Base-by-base conservation (phyloP, 129 eudicot species). In the Flaveria ramosissima region DNA sequence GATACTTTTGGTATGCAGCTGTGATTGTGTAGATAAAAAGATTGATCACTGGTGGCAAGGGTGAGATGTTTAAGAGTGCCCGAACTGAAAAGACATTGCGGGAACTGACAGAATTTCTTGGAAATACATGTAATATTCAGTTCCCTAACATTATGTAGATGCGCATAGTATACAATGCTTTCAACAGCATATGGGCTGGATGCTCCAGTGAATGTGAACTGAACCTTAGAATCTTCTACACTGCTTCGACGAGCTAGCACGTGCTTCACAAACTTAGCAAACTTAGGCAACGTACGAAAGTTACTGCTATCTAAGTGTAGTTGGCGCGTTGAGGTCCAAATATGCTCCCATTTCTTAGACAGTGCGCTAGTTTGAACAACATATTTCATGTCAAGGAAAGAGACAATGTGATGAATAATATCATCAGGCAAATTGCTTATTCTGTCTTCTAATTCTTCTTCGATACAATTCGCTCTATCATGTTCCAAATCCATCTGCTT, bases 361-460 rank as follows among this genome's bases (percentile, higher is more conserved):
- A 78, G 24, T 1, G 24, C 9, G 15, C 63, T 12, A 32, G 71
- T 70, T 47, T 27, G 82, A 46, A 78, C 50, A 20, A 52, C 42
- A 19, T 43, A 45, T 57, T 46, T 59, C 15, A 20, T 26, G 59
- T 78, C 77, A 5, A 51, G 67, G 30, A 59, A 70, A 30, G 82
- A 60, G 19, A 78, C 52, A 48, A 78, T 70, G 42, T 46, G 71
- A 59, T 12, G 76, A 43, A 70, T 78, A 46, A 59, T 20, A 3
- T 70, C 70, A 45, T 70, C 53, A 0, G 82, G 77, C 71, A 78
- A 78, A 68, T 39, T 70, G 61, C 77, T 70, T 26, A 78, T 17
- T 59, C 64, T 78, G 48, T 78, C 82, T 51, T 47, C 51, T 46
- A 27, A 27, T 27, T 60, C 70, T 43, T 24, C 78, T 19, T 15